Base-by-base conservation (phyloP, 2,329 filamentous ascomycete species). In the Fusarium vanettenii region DNA sequence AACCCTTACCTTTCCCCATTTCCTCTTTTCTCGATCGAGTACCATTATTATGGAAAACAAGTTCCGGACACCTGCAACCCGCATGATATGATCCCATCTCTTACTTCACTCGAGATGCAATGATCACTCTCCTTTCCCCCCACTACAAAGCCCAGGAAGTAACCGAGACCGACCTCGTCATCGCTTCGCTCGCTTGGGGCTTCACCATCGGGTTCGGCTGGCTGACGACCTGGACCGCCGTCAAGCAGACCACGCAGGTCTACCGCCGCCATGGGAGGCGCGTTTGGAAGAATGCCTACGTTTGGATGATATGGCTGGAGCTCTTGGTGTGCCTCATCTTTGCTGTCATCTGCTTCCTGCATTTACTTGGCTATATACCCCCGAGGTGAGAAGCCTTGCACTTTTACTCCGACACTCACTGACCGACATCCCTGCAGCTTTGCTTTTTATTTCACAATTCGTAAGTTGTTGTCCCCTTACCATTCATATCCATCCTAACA, bases 251-350 rank as follows among this genome's bases (percentile, higher is more conserved):
- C 1, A 76, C 72, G 20, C 80, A 81, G 9, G 69, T 82, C 43
- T 85, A 79, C 65, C 74, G 80, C n/a, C 82, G 79, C 10, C 80
- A 76, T 48, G 78, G 82, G 7, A 57, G 48, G 20, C 60, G 81
- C 76, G 74, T 82, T 65, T 57, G 66, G 72, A 81, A 76, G 16
- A 86, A 85, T 69, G 78, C 82, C 1, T 87, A 87, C 68, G 80
- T 88, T 0, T 85, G 84, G 80, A 84, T 88, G 84, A 83, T 88
- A 64, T 88, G 86, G 86, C 61, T 83, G 31, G 86, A 88, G 73
- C 80, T 87, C 5, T 2, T 81, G 1, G 84, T 84, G 5, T 87
- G 83, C 13, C 78, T 85, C 13, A 71, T 80, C 10, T 87, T 88
- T 43, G 83, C 81, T 7, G 69, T 86, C 27, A 81, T 87, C 31